Base-by-base conservation (phyloP, 2,329 filamentous ascomycete species). In the Coniochaeta pulveracea region DNA sequence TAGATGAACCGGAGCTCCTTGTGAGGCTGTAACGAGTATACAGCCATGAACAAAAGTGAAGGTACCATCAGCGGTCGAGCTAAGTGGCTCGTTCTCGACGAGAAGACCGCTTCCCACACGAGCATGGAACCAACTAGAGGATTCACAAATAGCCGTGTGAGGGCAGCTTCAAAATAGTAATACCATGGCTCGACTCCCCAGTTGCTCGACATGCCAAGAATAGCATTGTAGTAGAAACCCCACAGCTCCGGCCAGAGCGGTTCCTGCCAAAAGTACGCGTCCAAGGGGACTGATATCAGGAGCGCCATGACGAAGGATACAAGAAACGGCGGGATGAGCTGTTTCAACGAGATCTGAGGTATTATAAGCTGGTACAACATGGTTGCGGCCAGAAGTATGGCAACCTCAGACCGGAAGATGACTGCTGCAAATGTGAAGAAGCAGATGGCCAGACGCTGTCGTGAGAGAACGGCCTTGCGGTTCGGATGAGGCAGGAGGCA, bases 1-100 rank as follows among this genome's bases (percentile, higher is more conserved):
- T 96, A 76, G 45, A 98, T 79, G 63, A 98, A 98, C 12, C 91
- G 82, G 53, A 86, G 82, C 60, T 98, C 91, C 54, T 98, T 98
- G 61, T 98, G 91, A 1, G 89, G 88, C 40, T 94, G 81, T 33
- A 85, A 47, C 41, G 85, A 94, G 63, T 94, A 96, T 26, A 93
- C 55, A 4, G 69, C 69, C 14, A 93, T 66, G 54, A 88, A 98
- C 19, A 71, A 55, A 2, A 93, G 43, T 8, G 72, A 69, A 0
- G 91, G 86, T 3, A 79, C 45, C 4, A 83, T 63, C 1, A 84
- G 47, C 6, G 62, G 58, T 11, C 56, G 49, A 0, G 65, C 61
- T 5, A 57, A 53, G 4, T 51, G 52, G 7, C 56, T 51, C 1
- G 63, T 67, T 3, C 61, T 62, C 0, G 64, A 61, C 6, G 64